Evolutionary conservation across 2,329 filamentous ascomycete species (phyloP), one percentile per base, ranked within the genome.

Genomic region (Neurospora crassa): DNA sequence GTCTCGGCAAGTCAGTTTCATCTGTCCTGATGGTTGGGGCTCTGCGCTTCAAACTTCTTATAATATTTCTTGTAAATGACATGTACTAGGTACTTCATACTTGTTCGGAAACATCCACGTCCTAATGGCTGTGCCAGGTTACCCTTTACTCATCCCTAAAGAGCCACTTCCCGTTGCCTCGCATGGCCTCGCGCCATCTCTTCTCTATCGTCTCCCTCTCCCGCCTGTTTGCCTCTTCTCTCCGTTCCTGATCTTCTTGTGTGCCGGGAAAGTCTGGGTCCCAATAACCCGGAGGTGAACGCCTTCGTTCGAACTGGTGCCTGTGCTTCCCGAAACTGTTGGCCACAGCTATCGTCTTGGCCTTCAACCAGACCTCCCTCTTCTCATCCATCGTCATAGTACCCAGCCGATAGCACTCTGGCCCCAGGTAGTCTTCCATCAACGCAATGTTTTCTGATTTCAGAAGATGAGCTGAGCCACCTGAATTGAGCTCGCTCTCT

Each of bases 211-310:
- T 86, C 68, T 88, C 83, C 74, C 85, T 86, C 78, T 92, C 90
- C 72, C 88, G 82, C 75, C 84, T 85, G n/a, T 84, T 84, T 0
- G 91, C 91, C 77, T 90, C 89, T 72, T 86, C 85, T 71, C 87
- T 87, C 76, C 95, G 89, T 69, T 84, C 82, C 75, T 88, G 83
- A 40, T 90, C 81, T 80, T 97, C 92, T 79, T 98, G 96, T 1
- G 96, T 97, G 37, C 84, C 89, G 1, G 95, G 94, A 79, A 99
- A 97, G 75, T 97, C 95, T 1, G 91, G 87, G 70, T 92, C 86
- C 96, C 96, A 99, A 79, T 93, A 98, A 0, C 94, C 94, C 1
- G 93, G 93, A 14, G 96, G 94, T 11, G 91, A 93, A 67, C 83
- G 84, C 73, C 88, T 86, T 69, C 93, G 87, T 72, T 90, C 87